These are phyloP conservation scores for Penicillium digitatum DNA, from an alignment of 2,329 filamentous ascomycete genomes.

Conservation along the genomic window DNA sequence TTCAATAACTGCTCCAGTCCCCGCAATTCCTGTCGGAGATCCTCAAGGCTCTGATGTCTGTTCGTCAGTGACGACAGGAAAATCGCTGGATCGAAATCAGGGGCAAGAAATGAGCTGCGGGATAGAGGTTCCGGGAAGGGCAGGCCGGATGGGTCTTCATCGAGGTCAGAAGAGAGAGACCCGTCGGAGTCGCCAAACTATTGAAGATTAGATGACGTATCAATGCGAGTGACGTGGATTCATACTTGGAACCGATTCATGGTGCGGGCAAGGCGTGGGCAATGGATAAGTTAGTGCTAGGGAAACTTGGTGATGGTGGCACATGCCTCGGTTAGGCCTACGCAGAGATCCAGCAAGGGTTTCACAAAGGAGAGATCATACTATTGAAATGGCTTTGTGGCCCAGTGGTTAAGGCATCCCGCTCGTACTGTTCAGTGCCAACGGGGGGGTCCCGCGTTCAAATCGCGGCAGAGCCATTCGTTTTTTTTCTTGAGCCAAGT, in stretches of 20 bases:
- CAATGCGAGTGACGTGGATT: neutral
- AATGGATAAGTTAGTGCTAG: constrained; percentile 7
- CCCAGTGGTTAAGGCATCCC: neutral
- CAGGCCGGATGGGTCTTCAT: constrained; percentile 62
- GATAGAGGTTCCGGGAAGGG: constrained; percentile 85
- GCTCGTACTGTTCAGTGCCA: neutral
- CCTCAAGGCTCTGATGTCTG: constrained; percentile 92
- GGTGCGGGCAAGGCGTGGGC: constrained; percentile 9
- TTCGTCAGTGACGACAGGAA: constrained; percentile 82
- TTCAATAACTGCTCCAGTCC: constrained; percentile 74
- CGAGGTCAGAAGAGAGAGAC: constrained; percentile 48
- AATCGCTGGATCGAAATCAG: constrained; percentile 70
- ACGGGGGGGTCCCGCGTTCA: neutral
- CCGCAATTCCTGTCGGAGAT: constrained; percentile 80
- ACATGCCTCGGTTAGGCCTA: neutral
- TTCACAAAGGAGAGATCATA: too few species aligned
- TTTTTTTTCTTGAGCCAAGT: too few species aligned
- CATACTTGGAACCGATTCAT: constrained; percentile 38
- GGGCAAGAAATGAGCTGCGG: constrained; percentile 73
- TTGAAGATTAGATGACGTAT: neutral
- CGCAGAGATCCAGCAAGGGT: too few species aligned
- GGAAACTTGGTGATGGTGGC: constrained; percentile 18
- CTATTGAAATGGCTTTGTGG: neutral
- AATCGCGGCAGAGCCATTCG: neutral
- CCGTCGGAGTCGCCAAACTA: constrained; percentile 47